Evolutionary conservation across 2,329 filamentous ascomycete species (phyloP).

Genomic region (Didymella segeticola): DNA sequence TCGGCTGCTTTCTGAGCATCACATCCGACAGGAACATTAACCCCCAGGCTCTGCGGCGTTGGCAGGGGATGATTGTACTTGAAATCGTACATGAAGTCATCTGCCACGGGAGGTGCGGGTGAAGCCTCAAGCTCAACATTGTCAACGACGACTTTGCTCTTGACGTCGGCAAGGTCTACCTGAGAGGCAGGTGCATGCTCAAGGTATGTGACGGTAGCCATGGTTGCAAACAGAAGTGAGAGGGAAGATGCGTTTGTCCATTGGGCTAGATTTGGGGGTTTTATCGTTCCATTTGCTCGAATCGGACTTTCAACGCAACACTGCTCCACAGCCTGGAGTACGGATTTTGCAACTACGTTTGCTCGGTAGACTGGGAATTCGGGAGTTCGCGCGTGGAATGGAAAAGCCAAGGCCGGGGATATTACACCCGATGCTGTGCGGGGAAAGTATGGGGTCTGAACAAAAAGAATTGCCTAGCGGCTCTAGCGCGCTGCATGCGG

Average conservation of each 20-base stretch:
- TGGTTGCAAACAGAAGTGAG: neutral
- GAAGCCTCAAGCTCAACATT: slow-evolving; percentile 5
- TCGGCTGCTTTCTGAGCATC: slow-evolving; percentile 10
- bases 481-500: neutral
- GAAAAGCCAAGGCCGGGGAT: too few relatives aligned
- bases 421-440: neutral
- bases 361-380: neutral
- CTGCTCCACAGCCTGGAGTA: too few relatives aligned
- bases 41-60: slow-evolving; percentile 26
- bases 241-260: neutral
- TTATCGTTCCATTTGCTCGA: neutral
- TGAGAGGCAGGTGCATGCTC: neutral
- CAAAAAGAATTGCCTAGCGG: too few relatives aligned
- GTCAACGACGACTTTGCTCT: neutral
- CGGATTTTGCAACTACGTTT: neutral
- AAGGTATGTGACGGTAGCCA: neutral
- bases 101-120: slow-evolving; percentile 39
- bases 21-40: slow-evolving; percentile 3
- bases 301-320: too few relatives aligned
- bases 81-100: slow-evolving; percentile 54
- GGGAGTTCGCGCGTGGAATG: too few relatives aligned
- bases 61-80: slow-evolving; percentile 50
- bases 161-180: neutral
- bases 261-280: neutral
- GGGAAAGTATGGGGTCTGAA: neutral